Evolutionary conservation across 2,329 filamentous ascomycete genomes (phyloP).

Genomic region (Aspergillus sclerotialis): DNA sequence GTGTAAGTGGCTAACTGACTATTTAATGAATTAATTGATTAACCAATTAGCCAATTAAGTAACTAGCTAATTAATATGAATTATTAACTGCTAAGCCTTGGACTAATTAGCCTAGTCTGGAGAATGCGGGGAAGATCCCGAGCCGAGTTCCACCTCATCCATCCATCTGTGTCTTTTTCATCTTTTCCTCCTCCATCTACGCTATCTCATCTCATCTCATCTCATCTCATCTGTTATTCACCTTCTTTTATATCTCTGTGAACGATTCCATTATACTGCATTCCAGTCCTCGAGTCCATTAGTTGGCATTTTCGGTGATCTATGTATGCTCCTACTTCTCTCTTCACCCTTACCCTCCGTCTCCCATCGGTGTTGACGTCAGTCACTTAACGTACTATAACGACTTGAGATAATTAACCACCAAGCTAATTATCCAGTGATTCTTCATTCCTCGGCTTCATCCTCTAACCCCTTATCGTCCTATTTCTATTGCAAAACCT

Average conservation of each 20-base stretch:
- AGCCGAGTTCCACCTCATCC: not conserved
- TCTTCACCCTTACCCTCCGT: conserved; percentile 1
- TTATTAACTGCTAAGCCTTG: too few species aligned
- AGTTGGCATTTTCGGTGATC: not conserved
- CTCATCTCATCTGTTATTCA: not conserved
- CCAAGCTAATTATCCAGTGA: not conserved
- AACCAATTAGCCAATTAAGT: too few species aligned
- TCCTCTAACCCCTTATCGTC: conserved; percentile 1
- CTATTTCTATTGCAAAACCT: not conserved
- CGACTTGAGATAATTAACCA: too few species aligned
- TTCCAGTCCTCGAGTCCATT: conserved; percentile 1
- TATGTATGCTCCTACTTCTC: conserved; percentile 1
- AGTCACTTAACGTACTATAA: not conserved
- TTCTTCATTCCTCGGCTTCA: not conserved
- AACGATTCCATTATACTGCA: not conserved
- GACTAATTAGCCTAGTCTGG: too few species aligned
- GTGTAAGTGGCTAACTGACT: too few species aligned
- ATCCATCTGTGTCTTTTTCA: conserved; percentile 3
- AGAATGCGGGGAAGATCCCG: not conserved
- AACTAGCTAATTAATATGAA: too few species aligned
- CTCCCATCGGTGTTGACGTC: not conserved
- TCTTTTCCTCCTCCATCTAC: conserved; percentile 3
- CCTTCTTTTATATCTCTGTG: not conserved
- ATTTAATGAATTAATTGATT: too few species aligned
- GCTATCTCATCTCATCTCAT: conserved; percentile 3